phyloP scores from a whole-genome alignment of 768 basidiomycete species.

The Strobilomyces echinocephalus region DNA sequence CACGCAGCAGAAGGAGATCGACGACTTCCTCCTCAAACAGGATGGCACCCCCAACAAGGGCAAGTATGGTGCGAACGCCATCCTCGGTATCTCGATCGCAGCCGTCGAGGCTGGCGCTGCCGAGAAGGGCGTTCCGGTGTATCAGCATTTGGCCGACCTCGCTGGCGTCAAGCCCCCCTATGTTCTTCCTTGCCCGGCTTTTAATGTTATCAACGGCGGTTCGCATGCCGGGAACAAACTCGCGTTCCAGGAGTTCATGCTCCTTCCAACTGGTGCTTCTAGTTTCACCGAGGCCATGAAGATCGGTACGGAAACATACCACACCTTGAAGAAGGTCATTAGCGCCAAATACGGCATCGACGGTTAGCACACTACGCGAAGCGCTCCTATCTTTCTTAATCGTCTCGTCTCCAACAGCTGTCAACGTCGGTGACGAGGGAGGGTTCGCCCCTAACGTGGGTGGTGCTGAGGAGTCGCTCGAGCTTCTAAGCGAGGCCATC shows the following conservation, averaged over 20 bases:
- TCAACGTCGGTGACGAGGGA: conserved; percentile 99
- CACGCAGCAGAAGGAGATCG: conserved; percentile 90
- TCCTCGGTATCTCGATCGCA: conserved; percentile 97
- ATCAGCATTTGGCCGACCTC: conserved; percentile 93
- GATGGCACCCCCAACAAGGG: conserved; percentile 99
- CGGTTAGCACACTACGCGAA: conserved; percentile 46
- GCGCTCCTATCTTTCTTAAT: neutral
- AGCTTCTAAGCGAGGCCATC: conserved; percentile 93
- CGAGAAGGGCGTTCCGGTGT: conserved; percentile 92
- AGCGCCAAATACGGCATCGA: conserved; percentile 98
- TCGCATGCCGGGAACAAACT: conserved; percentile 99
- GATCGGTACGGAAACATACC: conserved; percentile 97
- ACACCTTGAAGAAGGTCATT: conserved; percentile 98
- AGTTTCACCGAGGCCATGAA: conserved; percentile 97
- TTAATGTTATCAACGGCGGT: conserved; percentile 99
- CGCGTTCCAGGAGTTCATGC: conserved; percentile 99
- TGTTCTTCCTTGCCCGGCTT: conserved; percentile 85
- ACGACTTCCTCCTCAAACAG: conserved; percentile 96
- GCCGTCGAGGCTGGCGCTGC: conserved; percentile 90
- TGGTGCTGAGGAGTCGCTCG: conserved; percentile 95
- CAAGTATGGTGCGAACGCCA: conserved; percentile 98
- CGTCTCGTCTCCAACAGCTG: conserved; percentile 48
- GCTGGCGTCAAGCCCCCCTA: conserved; percentile 94
- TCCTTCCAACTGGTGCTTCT: conserved; percentile 89
- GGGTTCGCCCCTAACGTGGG: conserved; percentile 98